Evolutionary conservation across 2,329 filamentous ascomycete genomes (phyloP).

Genomic region (Trichoderma sp.): DNA sequence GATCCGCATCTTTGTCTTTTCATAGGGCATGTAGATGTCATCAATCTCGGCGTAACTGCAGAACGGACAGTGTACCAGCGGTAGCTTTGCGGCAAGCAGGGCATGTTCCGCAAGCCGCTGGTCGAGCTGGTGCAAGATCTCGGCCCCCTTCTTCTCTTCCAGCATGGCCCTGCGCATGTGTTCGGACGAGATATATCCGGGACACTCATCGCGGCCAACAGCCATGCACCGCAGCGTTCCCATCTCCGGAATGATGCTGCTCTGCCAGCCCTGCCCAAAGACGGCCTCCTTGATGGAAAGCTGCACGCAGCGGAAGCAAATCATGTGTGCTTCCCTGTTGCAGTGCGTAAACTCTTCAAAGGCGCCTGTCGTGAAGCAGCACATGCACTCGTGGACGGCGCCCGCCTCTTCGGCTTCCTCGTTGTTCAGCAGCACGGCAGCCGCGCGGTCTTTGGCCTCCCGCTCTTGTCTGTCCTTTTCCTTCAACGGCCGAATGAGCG

Average conservation of each 20-base stretch:
- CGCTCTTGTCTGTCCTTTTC: conserved; percentile 47
- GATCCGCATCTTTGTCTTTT: conserved; percentile 58
- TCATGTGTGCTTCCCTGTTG: conserved; percentile 66
- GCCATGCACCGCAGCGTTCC: conserved; percentile 85
- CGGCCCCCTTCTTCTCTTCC: conserved; percentile 67
- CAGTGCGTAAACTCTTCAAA: conserved; percentile 79
- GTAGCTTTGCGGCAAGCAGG: conserved; percentile 71
- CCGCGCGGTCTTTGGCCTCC: conserved; percentile 54
- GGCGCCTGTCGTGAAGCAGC: conserved; percentile 71
- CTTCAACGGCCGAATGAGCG: conserved; percentile 59
- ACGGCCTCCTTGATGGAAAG: conserved; percentile 82
- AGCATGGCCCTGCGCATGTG: conserved; percentile 74
- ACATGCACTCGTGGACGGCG: conserved; percentile 70
- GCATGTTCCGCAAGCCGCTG: conserved; percentile 76
- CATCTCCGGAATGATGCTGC: conserved; percentile 71
- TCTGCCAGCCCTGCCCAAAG: conserved; percentile 89
- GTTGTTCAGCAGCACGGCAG: conserved; percentile 59
- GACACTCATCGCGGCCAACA: conserved; percentile 68
- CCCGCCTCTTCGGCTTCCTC: conserved; percentile 61
- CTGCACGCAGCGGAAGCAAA: conserved; percentile 82
- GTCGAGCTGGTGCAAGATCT: conserved; percentile 75
- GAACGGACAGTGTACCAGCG: conserved; percentile 83
- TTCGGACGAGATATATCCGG: conserved; percentile 69
- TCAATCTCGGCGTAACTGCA: conserved; percentile 91
- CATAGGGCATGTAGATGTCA: conserved; percentile 66